Evolutionary conservation across 2,329 filamentous ascomycete species (phyloP), one percentile per base, ranked within the genome.

Genomic region (Hymenoscyphus linearis): DNA sequence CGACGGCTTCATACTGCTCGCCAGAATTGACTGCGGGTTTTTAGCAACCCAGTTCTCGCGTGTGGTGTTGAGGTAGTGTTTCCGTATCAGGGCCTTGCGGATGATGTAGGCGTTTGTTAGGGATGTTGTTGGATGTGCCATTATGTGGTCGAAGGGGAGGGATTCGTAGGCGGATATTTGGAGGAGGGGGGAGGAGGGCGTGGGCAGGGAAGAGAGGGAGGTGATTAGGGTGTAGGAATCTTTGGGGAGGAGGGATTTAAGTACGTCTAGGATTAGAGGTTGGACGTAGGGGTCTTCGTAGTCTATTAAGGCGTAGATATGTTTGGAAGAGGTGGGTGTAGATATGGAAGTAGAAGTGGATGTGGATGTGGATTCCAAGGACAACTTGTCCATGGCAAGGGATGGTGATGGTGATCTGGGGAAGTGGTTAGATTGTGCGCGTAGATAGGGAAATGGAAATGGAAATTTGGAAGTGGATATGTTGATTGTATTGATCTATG

Each of bases 21-120:
- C 81, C 13, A 99, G 79, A 4, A 87, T 74, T 10, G 87, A 91
- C 0, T 80, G 75, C 0, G 93, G 91, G 68, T 95, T 82, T 75
- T 99, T 99, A 44, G 87, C 85, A 4, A 90, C 79, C 91, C 93
- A 98, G 72, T 90, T 88, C 54, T 89, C 83, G 25, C 96, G 84
- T 0, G 93, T 97, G 22, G 87, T 85, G 3, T 89, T 88, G 2
- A 99, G 82, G 73, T 95, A 98, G 74, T 99, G 95, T 76, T 99
- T 99, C 62, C 95, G 85, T 69, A 98, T 98, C 22, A 99, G 80
- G 0, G 95, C 95, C 79, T 98, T 98, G 70, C 95, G 89, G 73
- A 98, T 96, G 72, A 97, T 84, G 75, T 97, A 98, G 71, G 91
- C 90, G 76, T 97, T 98, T 68, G 90, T 81, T 1, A 96, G 79